These are phyloP conservation scores for Colletotrichum agaves DNA, from an alignment of 2,329 filamentous ascomycete species.

Conservation along the genomic window DNA sequence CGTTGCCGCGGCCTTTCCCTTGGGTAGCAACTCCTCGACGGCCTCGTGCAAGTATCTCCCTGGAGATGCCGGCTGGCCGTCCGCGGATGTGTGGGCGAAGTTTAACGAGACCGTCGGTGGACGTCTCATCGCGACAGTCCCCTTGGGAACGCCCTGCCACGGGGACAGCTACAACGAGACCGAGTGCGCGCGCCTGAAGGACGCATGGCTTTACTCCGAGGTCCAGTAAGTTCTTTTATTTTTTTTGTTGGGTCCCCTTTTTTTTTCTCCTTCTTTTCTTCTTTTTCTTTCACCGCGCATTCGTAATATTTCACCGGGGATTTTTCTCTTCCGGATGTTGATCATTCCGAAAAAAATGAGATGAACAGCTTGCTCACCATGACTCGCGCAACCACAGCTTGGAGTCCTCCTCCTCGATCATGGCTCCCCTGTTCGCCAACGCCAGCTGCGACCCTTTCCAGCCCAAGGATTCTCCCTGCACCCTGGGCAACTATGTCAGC, in stretches of 20 bases:
- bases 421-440: conserved; percentile 46
- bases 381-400: conserved; percentile 24
- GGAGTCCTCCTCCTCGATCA: conserved; percentile 39
- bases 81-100: conserved; percentile 22
- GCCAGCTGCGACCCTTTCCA: conserved; percentile 44
- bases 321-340: neutral
- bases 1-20: neutral
- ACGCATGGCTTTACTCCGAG: conserved; percentile 32
- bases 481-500: conserved; percentile 47
- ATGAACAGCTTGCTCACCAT: conserved; percentile 40
- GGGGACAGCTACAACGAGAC: conserved; percentile 25
- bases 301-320: neutral
- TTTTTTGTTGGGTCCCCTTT: neutral
- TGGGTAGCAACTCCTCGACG: neutral
- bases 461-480: conserved; percentile 49
- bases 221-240: conserved; percentile 13
- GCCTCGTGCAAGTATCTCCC: conserved; percentile 31
- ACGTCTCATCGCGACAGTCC: conserved; percentile 27
- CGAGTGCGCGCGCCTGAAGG: conserved; percentile 29
- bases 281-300: neutral
- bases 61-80: conserved; percentile 32
- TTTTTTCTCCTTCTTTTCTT: too few species aligned
- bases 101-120: conserved; percentile 32
- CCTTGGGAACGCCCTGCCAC: conserved; percentile 28
- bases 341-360: neutral